phyloP scores from a whole-genome alignment of 768 basidiomycete genomes.

The Boletus vinaceobasis region DNA sequence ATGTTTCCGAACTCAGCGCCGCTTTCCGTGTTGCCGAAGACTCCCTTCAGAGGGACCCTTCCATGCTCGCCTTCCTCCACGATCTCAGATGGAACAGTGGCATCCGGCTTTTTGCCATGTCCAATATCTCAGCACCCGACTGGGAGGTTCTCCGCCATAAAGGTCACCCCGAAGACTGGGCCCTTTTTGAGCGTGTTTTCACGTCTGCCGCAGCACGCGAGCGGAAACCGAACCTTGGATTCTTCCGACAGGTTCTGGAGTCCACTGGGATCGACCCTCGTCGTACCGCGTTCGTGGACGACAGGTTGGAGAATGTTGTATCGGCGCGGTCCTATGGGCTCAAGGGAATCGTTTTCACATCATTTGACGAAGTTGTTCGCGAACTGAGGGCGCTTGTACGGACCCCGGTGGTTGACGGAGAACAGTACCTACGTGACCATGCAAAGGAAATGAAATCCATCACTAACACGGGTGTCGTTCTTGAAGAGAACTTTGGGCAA shows the following conservation, averaged over 20 bases:
- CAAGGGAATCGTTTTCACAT: neutral
- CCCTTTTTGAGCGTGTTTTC: constrained; percentile 19
- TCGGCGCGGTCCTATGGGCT: constrained; percentile 19
- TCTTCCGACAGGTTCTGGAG: constrained; percentile 11
- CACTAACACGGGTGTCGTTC: constrained; percentile 7
- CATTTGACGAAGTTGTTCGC: constrained; percentile 10
- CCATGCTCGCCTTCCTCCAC: constrained; percentile 15
- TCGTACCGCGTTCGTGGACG: constrained; percentile 24
- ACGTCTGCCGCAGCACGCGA: constrained; percentile 18
- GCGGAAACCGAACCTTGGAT: constrained; percentile 22
- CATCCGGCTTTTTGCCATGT: constrained; percentile 21
- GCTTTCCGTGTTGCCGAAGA: constrained; percentile 7
- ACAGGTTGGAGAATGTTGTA: constrained; percentile 21
- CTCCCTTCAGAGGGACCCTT: constrained; percentile 7
- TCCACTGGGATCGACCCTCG: constrained; percentile 13
- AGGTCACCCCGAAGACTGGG: constrained; percentile 8
- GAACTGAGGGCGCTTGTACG: constrained; percentile 16
- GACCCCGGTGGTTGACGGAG: constrained; percentile 14
- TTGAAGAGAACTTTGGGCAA: constrained; percentile 23
- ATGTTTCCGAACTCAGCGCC: constrained; percentile 7
- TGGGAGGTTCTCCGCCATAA: constrained; percentile 19
- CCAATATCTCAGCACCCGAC: constrained; percentile 20
- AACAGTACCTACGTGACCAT: constrained; percentile 11
- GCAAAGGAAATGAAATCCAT: constrained; percentile 19
- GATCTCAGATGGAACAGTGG: constrained; percentile 6